A percentile compares a stretch with the other conserved stretches of the same genome.
These are phyloP conservation scores for Neurospora pannonica DNA, from an alignment of 495 filamentous ascomycete genomes.

Conservation along the genomic window DNA sequence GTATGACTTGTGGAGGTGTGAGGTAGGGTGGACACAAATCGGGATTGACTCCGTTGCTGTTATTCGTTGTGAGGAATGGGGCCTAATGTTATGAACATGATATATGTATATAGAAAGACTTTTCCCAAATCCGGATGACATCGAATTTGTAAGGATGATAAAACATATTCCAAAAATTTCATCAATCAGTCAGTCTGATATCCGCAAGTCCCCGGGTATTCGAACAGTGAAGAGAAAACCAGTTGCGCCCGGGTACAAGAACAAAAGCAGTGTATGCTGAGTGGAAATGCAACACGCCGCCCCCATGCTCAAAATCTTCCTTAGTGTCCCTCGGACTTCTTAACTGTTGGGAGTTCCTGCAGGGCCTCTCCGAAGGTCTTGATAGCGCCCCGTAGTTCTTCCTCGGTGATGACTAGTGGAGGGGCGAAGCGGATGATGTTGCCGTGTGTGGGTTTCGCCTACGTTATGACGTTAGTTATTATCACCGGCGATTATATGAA, in stretches of 20 bases:
- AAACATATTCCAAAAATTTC: background rate
- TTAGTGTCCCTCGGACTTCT: constrained; percentile 21
- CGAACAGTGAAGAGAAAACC: background rate
- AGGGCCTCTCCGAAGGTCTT: constrained; percentile 68
- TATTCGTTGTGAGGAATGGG: background rate
- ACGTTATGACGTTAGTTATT: background rate
- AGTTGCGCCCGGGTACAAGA: background rate
- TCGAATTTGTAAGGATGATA: background rate
- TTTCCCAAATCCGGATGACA: background rate
- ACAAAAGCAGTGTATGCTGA: background rate
- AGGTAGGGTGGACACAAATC: background rate
- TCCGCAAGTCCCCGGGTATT: background rate
- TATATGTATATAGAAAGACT: background rate
- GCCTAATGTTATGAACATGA: background rate
- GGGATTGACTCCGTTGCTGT: background rate
- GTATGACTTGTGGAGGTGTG: background rate
- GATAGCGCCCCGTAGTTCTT: constrained; percentile 71
- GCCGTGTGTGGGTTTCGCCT: constrained; percentile 97
- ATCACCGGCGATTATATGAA: too few relatives aligned
- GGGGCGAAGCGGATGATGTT: constrained; percentile 96
- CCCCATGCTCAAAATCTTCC: background rate
- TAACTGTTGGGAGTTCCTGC: constrained; percentile 42
- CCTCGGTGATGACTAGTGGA: constrained; percentile 75
- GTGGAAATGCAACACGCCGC: background rate
- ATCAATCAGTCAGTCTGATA: background rate